phyloP scores from a whole-genome alignment of 2,329 filamentous ascomycete genomes.

The Ustilaginoidea virens region DNA sequence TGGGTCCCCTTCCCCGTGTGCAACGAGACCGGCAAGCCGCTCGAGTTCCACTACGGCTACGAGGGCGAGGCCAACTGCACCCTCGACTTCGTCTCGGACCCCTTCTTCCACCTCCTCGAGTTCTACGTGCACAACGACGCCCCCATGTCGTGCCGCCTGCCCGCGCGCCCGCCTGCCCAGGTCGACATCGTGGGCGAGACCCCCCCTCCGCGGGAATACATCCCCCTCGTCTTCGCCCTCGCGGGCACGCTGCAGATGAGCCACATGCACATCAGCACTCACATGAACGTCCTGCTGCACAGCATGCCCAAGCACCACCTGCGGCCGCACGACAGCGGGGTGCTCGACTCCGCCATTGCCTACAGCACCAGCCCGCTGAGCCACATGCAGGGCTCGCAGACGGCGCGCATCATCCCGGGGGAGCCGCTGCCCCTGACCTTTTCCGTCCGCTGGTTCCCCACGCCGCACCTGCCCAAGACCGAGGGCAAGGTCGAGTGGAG shows the following conservation, averaged over 20 bases:
- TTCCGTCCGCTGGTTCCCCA: constrained; percentile 76
- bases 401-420: constrained; percentile 65
- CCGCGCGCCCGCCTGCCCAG: constrained; percentile 51
- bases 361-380: constrained; percentile 67
- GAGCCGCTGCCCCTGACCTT: constrained; percentile 69
- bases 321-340: constrained; percentile 53
- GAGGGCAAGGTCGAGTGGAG: constrained; percentile 50
- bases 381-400: constrained; percentile 35
- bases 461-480: constrained; percentile 51
- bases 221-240: constrained; percentile 76
- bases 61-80: constrained; percentile 76
- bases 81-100: constrained; percentile 58
- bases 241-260: constrained; percentile 77
- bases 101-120: constrained; percentile 79
- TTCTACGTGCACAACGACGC: constrained; percentile 98
- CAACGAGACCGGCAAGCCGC: constrained; percentile 69
- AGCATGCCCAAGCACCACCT: constrained; percentile 45
- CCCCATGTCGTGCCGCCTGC: constrained; percentile 79
- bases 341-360: constrained; percentile 73
- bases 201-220: constrained; percentile 43
- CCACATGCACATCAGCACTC: constrained; percentile 80
- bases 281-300: constrained; percentile 80
- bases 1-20: constrained; percentile 86
- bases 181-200: constrained; percentile 38
- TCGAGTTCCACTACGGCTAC: constrained; percentile 76